phyloP scores from a whole-genome alignment of 2,329 filamentous ascomycete species.

The Coleophoma cylindrospora region DNA sequence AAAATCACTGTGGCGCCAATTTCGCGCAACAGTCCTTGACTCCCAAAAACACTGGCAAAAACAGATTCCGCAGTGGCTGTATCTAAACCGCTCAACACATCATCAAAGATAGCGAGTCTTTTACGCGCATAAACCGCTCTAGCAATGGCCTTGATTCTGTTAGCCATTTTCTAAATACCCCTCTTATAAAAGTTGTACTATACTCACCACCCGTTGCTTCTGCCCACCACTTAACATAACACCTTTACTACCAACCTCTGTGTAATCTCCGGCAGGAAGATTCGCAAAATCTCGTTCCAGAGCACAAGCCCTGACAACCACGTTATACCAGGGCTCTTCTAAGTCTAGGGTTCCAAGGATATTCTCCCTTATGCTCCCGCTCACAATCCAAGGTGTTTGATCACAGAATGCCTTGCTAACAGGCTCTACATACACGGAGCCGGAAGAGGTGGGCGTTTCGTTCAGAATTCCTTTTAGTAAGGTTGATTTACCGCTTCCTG shows the following conservation, averaged over 20 bases:
- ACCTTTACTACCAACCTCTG: background rate
- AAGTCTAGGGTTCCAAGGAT: constrained; percentile 3
- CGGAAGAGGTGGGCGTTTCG: constrained; percentile 9
- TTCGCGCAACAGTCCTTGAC: constrained; percentile 11
- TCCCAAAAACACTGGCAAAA: constrained; percentile 15
- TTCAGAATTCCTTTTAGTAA: constrained; percentile 19
- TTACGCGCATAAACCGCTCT: constrained; percentile 36
- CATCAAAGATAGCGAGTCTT: constrained; percentile 20
- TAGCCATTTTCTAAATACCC: no score
- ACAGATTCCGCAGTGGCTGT: constrained; percentile 15
- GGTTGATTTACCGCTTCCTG: constrained; percentile 23
- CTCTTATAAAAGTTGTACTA: background rate
- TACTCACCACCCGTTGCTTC: background rate
- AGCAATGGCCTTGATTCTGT: constrained; percentile 43
- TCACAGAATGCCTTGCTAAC: constrained; percentile 15
- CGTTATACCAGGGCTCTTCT: constrained; percentile 9
- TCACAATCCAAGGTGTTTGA: constrained; percentile 15
- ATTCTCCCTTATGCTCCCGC: constrained; percentile 9
- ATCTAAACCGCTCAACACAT: constrained; percentile 24
- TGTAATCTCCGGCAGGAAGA: constrained; percentile 17
- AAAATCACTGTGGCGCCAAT: constrained; percentile 30
- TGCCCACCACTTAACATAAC: background rate
- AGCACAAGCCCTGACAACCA: constrained; percentile 13
- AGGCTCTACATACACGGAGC: constrained; percentile 8
- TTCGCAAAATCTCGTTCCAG: constrained; percentile 10